Evolutionary conservation across 805 yeast species (phyloP).

Genomic region (Scheffersomyces amazonensis): DNA sequence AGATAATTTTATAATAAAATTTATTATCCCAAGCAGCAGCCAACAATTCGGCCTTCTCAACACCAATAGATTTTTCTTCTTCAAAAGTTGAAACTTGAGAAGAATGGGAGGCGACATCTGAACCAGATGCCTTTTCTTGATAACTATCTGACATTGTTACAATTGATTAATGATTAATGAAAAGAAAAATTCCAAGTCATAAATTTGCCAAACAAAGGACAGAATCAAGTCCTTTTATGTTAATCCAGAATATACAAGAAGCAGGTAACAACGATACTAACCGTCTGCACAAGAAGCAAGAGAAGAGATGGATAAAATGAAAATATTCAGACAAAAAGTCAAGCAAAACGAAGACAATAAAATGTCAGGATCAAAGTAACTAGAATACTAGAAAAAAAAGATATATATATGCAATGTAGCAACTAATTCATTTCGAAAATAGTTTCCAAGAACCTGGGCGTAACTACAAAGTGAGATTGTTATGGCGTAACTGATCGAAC

Average conservation of each 20-base stretch:
- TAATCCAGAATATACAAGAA: too few relatives aligned
- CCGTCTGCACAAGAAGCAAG: neutral
- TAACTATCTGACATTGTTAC: neutral
- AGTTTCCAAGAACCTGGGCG: too few relatives aligned
- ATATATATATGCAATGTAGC: too few relatives aligned
- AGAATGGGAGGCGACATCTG: neutral
- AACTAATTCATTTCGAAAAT: too few relatives aligned
- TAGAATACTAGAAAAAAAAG: too few relatives aligned
- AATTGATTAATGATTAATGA: neutral
- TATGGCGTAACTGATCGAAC: neutral
- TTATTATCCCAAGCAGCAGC: slow-evolving; percentile 43
- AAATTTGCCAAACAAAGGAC: neutral
- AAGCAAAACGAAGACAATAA: neutral
- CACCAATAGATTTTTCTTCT: slow-evolving; percentile 43
- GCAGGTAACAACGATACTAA: neutral
- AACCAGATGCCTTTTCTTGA: neutral
- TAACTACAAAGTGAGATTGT: too few relatives aligned
- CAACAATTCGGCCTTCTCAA: slow-evolving; percentile 53
- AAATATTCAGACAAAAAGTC: neutral
- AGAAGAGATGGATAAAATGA: neutral
- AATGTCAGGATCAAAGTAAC: too few relatives aligned
- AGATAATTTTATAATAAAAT: slow-evolving; percentile 30
- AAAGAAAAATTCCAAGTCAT: neutral
- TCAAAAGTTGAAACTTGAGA: neutral
- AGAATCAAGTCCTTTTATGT: neutral